Base-by-base conservation (phyloP, 805 yeast genomes). In the Starmera caribaea region DNA sequence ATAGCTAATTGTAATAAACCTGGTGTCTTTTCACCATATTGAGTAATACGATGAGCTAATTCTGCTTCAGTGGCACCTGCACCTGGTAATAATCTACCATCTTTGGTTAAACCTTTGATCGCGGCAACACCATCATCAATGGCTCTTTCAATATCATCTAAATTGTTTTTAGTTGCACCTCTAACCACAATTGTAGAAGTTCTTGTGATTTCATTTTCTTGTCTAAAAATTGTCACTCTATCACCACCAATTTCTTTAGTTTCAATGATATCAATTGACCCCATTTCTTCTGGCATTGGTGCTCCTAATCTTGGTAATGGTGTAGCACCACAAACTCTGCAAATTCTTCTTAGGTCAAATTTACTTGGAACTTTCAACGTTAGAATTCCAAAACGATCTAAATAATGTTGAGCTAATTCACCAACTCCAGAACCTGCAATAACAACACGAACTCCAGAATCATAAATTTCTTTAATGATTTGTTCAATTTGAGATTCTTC, bases 211-310 rank as follows among this genome's bases (percentile, higher is more conserved):
- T 62, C 62, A 29, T 66, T 61, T 46, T 72, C 76, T 64, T 92
- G 98, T 58, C 86, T 75, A 70, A 92, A 89, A 27, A 92, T 74
- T 9, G 97, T 90, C 31, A 92, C 97, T 61, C 96, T 77, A 64
- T 92, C 97, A 40, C 97, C 96, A 48, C 98, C 98, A 58, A 92
- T 87, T 68, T 92, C 98, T 53, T 75, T 76, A 17, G 96, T 82
- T 66, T 85, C 95, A 38, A 92, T 90, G 27, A 81, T 61, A 58
- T 90, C 98, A 44, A 92, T 75, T 34, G 72, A 57, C 40, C 98
- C 98, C 70, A 86, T 75, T 63, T 90, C 97, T 55, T 89, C 96
- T 16, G 95, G 90, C 65, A 85, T 76, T 51, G 97, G 97, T 3
- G 96, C 94, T 47, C 96, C 96, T 42, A 89, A 71, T 61, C 96